phyloP scores from a whole-genome alignment of 345 rosid species.

The Dipteronia dyeriana region DNA sequence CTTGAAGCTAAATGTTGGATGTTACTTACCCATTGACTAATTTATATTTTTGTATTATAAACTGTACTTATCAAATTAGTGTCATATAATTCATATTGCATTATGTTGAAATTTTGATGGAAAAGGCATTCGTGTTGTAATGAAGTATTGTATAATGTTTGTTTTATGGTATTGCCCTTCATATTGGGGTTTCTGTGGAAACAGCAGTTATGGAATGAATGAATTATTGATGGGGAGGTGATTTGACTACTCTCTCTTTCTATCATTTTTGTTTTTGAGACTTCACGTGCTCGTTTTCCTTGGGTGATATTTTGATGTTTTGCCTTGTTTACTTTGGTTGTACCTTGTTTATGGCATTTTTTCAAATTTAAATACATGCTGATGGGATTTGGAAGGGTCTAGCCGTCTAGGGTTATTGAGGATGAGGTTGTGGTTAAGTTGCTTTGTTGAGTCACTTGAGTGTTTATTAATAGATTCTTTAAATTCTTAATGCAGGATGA shows the following conservation, averaged over 20 bases:
- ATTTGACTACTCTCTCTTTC: not conserved
- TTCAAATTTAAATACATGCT: not conserved
- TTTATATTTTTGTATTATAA: no score
- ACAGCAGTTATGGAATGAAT: not conserved
- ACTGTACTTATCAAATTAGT: no score
- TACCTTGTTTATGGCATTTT: not conserved
- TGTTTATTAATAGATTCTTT: not conserved
- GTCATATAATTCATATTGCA: not conserved
- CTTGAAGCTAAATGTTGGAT: no score
- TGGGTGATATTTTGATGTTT: not conserved
- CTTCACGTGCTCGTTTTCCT: not conserved
- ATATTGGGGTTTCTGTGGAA: not conserved
- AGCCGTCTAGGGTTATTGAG: not conserved
- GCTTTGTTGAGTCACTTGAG: not conserved
- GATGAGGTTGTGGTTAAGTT: not conserved
- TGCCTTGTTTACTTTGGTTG: not conserved
- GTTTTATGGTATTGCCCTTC: not conserved
- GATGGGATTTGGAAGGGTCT: not conserved
- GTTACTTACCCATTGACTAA: no score
- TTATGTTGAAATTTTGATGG: not conserved
- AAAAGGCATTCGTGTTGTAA: not conserved
- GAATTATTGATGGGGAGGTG: not conserved
- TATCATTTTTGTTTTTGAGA: not conserved
- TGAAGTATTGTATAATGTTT: not conserved
- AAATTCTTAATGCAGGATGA: conserved; percentile 44